Evolutionary conservation across 257 asterid species (phyloP).

Genomic region (Perilla frutescens): DNA sequence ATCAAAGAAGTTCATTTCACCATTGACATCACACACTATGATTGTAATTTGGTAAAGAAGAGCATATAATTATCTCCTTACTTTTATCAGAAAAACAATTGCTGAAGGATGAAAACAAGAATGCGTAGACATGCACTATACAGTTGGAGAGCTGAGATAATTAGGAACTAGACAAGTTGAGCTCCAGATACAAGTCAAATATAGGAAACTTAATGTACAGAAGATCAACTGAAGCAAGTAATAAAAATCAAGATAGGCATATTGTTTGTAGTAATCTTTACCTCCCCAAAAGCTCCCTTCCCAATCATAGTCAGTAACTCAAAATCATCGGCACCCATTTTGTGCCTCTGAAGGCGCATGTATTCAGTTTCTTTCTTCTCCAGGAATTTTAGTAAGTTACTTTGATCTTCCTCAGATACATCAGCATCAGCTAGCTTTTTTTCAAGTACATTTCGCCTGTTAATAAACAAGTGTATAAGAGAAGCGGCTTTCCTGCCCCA

Average conservation of each 20-base stretch:
- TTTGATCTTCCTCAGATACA: conserved; percentile 98
- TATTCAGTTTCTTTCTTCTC: conserved; percentile 99
- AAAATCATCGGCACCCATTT: conserved; percentile 94
- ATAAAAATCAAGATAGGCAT: conserved; percentile 8
- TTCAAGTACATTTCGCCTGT: conserved; percentile 86
- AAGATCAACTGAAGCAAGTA: conserved; percentile 10
- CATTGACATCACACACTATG: not conserved
- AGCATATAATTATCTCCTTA: not conserved
- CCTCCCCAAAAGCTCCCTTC: conserved; percentile 99
- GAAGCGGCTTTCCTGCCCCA: conserved; percentile 22
- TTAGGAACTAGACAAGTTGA: conserved; percentile 11
- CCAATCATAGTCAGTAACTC: conserved; percentile 97
- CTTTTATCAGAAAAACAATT: conserved; percentile 1
- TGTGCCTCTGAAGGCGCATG: conserved; percentile 98
- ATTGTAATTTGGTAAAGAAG: not conserved
- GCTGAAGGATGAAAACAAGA: conserved; percentile 4
- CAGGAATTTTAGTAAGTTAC: conserved; percentile 75
- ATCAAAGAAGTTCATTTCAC: not conserved
- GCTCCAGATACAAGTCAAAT: conserved; percentile 8
- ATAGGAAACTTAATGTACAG: conserved; percentile 2
- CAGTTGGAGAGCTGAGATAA: not conserved
- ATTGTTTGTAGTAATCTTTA: conserved; percentile 35
- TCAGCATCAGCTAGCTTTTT: conserved; percentile 98
- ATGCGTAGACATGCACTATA: conserved; percentile 12
- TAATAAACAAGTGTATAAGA: conserved; percentile 32